Base-by-base conservation (phyloP, 1,284 basidiomycete species). In the Xanthoconium separans region DNA sequence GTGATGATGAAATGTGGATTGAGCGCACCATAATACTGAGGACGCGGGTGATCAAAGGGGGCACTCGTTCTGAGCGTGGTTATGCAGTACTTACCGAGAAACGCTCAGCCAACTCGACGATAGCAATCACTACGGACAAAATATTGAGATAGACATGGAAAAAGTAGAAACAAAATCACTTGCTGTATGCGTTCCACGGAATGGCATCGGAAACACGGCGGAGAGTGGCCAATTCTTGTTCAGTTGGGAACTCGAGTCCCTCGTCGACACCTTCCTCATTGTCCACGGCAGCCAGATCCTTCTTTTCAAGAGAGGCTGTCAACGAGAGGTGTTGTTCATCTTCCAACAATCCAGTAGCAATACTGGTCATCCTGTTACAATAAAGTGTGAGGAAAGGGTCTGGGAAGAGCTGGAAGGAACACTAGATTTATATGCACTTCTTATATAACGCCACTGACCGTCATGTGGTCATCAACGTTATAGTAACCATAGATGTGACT, bases 81-180 rank as follows among this genome's bases (percentile, higher is more conserved):
- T 49, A 41, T 33, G 20, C 29, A 37, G 29, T 0, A 47, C 78
- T 48, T 58, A 82, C 82, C 12, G 88, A 91, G 70, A 92, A 91
- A 20, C 89, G 82, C 65, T 91, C 89, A 5, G 86, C 86, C 42
- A 87, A 65, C 69, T 91, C 88, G 36, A 89, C 77, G 33, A 83
- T 54, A 5, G 86, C 87, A 45, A 91, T 87, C 53, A 88, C 85
- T 88, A 51, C 7, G 33, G 20, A 31, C 33, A 18, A n/a, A 15
- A 18, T 27, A 49, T 60, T 10, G 27, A 31, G 4, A 22, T n/a
- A 27, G 15, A 59, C 55, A 61, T 7, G 50, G 52, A 18, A 52
- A 58, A 33, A 56, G 54, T 27, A 61, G 62, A 52, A 27, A 6
- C 27, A 7, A 27, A 51, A 51, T 53, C 48, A 75, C 79, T 69